A percentile compares a stretch with the other conserved stretches of the same genome.
Evolutionary conservation across 352 stramenopile species (phyloP).

Genomic region (Aphanomyces euteiches): DNA sequence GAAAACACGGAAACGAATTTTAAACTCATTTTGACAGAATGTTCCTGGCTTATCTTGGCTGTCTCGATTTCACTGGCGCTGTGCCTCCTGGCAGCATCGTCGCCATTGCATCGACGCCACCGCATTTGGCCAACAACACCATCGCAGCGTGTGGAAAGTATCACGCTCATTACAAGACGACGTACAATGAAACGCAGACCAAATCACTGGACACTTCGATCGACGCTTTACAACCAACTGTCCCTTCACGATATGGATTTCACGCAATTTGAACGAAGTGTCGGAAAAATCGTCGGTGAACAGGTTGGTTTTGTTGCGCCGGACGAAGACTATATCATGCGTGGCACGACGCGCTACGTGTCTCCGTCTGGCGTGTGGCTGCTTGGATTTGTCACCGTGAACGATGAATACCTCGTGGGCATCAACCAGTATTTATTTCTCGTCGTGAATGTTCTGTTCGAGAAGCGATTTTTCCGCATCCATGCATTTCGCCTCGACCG

Average conservation of each 20-base stretch:
- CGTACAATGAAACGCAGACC: neutral
- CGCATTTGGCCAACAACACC: neutral
- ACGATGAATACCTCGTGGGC: constrained; percentile 3
- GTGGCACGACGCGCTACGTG: neutral
- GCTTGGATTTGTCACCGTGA: constrained; percentile 9
- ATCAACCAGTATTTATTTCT: constrained; percentile 16
- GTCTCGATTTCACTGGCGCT: neutral
- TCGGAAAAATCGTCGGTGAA: neutral
- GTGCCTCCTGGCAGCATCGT: neutral
- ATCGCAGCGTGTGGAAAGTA: neutral
- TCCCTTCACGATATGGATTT: neutral
- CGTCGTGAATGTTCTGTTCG: neutral
- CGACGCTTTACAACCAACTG: neutral
- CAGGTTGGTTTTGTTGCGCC: constrained; percentile 10
- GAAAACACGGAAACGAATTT: constrained; percentile 10
- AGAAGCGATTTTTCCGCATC: neutral
- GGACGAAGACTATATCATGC: neutral
- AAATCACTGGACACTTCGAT: neutral
- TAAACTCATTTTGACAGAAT: neutral
- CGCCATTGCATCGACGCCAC: neutral
- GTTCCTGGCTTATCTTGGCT: constrained; percentile 3
- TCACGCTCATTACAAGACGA: neutral
- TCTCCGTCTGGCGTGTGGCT: constrained; percentile 16
- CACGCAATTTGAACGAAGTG: constrained; percentile 15
- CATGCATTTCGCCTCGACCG: neutral